Conservation (phyloP, 169 alveolate species). For the Plasmodium blacklocki region DNA sequence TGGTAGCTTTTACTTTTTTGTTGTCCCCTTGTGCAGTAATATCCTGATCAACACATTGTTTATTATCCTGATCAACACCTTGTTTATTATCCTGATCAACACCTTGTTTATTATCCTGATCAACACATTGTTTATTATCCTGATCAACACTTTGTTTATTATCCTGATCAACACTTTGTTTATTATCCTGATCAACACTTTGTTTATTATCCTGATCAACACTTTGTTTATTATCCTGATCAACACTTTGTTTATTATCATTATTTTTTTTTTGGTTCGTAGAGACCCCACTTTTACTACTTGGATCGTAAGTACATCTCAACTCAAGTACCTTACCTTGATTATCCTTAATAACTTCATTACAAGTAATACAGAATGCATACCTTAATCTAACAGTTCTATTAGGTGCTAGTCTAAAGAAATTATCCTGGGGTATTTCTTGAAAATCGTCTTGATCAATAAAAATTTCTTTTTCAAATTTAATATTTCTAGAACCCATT, state of each 20-base stretch:
- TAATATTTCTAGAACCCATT: conserved; percentile 43
- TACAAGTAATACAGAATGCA: conserved; percentile 89
- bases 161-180: neutral
- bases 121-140: neutral
- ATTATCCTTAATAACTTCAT: conserved; percentile 81
- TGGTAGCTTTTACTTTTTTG: conserved; percentile 88
- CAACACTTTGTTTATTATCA: neutral
- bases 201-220: neutral
- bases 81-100: neutral
- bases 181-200: neutral
- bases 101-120: neutral
- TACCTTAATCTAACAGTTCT: conserved; percentile 88
- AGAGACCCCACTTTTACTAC: conserved; percentile 83
- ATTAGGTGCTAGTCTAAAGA: conserved; percentile 86
- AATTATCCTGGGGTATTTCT: conserved; percentile 82
- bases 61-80: neutral
- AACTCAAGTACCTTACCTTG: conserved; percentile 77
- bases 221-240: neutral
- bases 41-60: no score
- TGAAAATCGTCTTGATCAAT: conserved; percentile 88
- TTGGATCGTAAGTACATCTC: conserved; percentile 86
- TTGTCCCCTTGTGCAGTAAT: neutral
- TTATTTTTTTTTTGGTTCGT: conserved; percentile 65
- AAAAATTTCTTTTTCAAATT: conserved; percentile 82
- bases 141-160: no score